Percentiles rank a stretch among this genome's conserved stretches.
phyloP scores from a whole-genome alignment of 83 land plant species.

The Isoetes engelmannii region DNA sequence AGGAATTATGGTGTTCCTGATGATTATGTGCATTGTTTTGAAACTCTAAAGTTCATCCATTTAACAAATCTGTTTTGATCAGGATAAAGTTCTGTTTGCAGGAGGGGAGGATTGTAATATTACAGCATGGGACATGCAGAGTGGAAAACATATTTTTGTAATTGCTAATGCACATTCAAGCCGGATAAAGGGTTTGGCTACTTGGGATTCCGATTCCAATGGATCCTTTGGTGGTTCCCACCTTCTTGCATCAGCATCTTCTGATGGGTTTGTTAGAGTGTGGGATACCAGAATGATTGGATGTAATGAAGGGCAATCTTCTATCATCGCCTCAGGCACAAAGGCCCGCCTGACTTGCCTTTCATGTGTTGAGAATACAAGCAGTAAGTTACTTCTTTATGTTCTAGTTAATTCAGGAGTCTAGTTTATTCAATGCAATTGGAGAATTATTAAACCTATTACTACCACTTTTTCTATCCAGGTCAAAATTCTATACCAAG shows the following conservation, averaged over 20 bases:
- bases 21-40: too few relatives aligned
- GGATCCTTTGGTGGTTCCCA: slow-evolving; percentile 32
- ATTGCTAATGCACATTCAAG: slow-evolving; percentile 63
- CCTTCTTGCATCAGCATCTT: slow-evolving; percentile 77
- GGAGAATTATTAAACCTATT: too few relatives aligned
- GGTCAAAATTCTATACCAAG: too few relatives aligned
- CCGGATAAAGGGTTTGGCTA: slow-evolving; percentile 77
- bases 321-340: slow-evolving; percentile 63
- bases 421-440: too few relatives aligned
- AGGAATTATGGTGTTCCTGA: too few relatives aligned
- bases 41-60: too few relatives aligned
- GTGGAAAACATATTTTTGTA: slow-evolving; percentile 55
- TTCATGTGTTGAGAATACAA: slow-evolving; percentile 50
- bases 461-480: too few relatives aligned
- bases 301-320: slow-evolving; percentile 31
- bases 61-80: slow-evolving; percentile 5
- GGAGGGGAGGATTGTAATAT: slow-evolving; percentile 81
- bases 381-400: slow-evolving; percentile 34
- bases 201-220: slow-evolving; percentile 30
- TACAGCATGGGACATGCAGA: slow-evolving; percentile 74
- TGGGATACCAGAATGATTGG: slow-evolving; percentile 74
- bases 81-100: slow-evolving; percentile 63
- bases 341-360: slow-evolving; percentile 88
- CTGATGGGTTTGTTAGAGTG: slow-evolving; percentile 77
- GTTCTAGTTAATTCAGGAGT: too few relatives aligned